Base-by-base conservation (phyloP, 2,329 filamentous ascomycete genomes). In the Rhynchosporium graminicola region DNA sequence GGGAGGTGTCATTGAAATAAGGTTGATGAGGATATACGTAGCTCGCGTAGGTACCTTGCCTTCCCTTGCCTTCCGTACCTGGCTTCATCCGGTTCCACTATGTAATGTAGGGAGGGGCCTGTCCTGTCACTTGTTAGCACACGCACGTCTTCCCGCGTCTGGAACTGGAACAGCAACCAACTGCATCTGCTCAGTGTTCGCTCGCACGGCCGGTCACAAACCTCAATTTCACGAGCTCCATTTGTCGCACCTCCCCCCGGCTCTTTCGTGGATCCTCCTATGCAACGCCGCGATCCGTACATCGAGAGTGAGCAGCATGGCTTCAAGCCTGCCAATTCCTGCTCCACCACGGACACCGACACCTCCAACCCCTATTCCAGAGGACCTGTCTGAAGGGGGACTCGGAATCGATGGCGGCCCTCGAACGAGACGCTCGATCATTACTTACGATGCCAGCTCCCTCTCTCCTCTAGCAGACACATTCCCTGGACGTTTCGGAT, bases 271-370 rank as follows among this genome's bases (percentile, higher is more conserved):
- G 40, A 50, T 40, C 29, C 10, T 26, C 28, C 38, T 20, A 33
- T 66, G 63, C 59, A 42, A 48, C 54, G 20, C 60, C 45, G 29
- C 65, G 8, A 15, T 43, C 62, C 38, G 48, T 65, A 66, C 46
- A 57, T 52, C 55, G 43, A n/a, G 51, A 54, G 36, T 54, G 33
- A 54, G 51, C 45, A 57, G 33, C 33, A 89, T 88, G 86, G 84
- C 84, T 66, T 81, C 84, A 63, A 79, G 78, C 68, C 79, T 85
- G 67, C 82, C 84, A 57, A 80, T 86, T 65, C 84, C 84, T 62
- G 74, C 81, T 47, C 85, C 84, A 64, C 86, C 87, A 61, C 80
- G 84, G 68, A 87, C 87, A 38, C 86, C 86, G 12, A 87, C 87
- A 69, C 87, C 86, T 68, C 86, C 86, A 66, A 80, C 82, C 71